Evolutionary conservation across 2,329 filamentous ascomycete genomes (phyloP).

Genomic region (Pseudocercospora ulei): DNA sequence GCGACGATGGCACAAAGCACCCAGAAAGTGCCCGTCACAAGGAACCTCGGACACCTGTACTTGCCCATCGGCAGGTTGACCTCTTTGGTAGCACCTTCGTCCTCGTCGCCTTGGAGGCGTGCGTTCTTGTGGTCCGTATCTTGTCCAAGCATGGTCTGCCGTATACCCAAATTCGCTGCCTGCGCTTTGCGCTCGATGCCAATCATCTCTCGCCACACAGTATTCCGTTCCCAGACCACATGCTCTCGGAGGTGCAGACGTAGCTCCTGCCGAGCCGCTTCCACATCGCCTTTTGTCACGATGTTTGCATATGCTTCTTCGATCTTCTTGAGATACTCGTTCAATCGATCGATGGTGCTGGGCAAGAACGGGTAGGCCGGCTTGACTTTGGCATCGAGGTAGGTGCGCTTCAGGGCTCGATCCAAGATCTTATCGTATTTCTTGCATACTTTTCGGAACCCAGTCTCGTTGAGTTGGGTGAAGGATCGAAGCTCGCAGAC

Average conservation of each 20-base stretch:
- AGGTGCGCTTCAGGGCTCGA: constrained; percentile 64
- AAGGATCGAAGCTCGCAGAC: constrained; percentile 94
- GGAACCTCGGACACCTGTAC: constrained; percentile 66
- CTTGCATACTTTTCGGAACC: constrained; percentile 91
- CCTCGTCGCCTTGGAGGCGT: constrained; percentile 75
- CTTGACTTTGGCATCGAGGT: constrained; percentile 64
- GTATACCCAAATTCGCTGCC: constrained; percentile 76
- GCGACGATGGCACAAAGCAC: constrained; percentile 60
- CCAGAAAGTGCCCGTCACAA: constrained; percentile 72
- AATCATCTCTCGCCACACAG: constrained; percentile 98
- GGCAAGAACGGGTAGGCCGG: constrained; percentile 71
- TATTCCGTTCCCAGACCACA: constrained; percentile 97
- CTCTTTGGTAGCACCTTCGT: constrained; percentile 55
- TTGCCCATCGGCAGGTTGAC: constrained; percentile 70
- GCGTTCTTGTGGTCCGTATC: constrained; percentile 58
- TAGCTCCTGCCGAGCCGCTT: constrained; percentile 70
- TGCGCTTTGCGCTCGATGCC: constrained; percentile 92
- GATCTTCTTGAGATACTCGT: constrained; percentile 62
- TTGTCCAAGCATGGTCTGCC: constrained; percentile 66
- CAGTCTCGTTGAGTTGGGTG: constrained; percentile 89
- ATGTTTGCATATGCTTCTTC: constrained; percentile 72
- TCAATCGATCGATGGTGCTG: constrained; percentile 59
- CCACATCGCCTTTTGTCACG: constrained; percentile 69
- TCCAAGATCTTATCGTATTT: constrained; percentile 97
- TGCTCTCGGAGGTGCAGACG: constrained; percentile 87